These are phyloP conservation scores for Singerocomus inundabilis DNA, from an alignment of 1,284 basidiomycete genomes.

Conservation along the genomic window DNA sequence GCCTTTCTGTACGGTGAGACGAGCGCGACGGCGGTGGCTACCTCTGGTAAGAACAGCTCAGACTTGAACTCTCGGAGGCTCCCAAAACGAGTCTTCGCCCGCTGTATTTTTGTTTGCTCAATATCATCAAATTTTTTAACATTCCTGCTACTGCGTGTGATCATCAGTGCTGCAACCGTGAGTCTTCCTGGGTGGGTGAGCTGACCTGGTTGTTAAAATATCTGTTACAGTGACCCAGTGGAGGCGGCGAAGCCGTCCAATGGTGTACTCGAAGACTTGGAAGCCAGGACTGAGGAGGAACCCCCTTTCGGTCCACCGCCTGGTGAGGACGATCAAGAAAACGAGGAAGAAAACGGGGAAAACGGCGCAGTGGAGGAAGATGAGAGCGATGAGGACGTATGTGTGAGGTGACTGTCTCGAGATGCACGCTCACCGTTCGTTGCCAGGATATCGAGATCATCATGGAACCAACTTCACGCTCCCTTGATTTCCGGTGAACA, in stretches of 20 bases:
- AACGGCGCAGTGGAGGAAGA: constrained; percentile 32
- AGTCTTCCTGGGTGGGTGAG: constrained; percentile 37
- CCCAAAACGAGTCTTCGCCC: constrained; percentile 23
- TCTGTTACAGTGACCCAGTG: constrained; percentile 43
- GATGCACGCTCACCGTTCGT: constrained; percentile 4
- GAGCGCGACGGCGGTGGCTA: constrained; percentile 36
- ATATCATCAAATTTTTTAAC: constrained; percentile 39
- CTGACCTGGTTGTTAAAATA: constrained; percentile 16
- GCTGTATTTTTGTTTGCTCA: constrained; percentile 38
- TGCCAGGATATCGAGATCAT: constrained; percentile 75
- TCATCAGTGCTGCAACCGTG: constrained; percentile 54
- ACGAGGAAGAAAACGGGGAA: constrained; percentile 33
- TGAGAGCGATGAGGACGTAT: constrained; percentile 47
- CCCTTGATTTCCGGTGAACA: constrained; percentile 69
- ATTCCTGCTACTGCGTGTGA: constrained; percentile 36
- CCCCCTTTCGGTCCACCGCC: constrained; percentile 29
- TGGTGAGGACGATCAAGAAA: constrained; percentile 32
- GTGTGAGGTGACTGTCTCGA: constrained; percentile 6
- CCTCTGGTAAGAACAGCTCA: constrained; percentile 45
- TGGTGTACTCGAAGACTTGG: constrained; percentile 46
- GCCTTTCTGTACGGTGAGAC: constrained; percentile 71
- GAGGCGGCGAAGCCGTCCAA: constrained; percentile 45
- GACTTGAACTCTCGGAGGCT: constrained; percentile 22
- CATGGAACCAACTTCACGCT: constrained; percentile 67
- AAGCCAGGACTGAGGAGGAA: constrained; percentile 43